Percentiles rank a stretch among this genome's conserved stretches.
phyloP scores from a whole-genome alignment of 345 rosid genomes.

The Eucalyptus sp. region DNA sequence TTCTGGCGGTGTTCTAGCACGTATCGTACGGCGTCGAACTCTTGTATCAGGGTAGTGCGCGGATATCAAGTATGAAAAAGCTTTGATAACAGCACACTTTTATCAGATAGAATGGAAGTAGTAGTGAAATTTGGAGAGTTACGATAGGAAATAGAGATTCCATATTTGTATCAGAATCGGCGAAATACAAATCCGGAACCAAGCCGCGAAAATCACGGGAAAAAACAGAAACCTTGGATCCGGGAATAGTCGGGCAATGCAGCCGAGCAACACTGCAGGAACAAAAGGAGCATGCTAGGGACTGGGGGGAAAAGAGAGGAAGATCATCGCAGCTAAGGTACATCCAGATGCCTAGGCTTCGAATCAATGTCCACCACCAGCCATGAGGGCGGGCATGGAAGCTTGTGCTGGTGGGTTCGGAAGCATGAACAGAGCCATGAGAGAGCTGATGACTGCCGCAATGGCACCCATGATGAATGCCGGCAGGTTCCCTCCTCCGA shows the following conservation, averaged over 20 bases:
- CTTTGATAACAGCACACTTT: background rate
- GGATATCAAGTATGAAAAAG: background rate
- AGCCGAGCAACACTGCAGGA: background rate
- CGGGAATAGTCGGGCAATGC: background rate
- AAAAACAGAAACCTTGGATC: background rate
- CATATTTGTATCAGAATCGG: background rate
- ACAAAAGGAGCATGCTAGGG: background rate
- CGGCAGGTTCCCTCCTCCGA: conserved; percentile 83
- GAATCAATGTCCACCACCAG: background rate
- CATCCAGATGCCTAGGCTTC: background rate
- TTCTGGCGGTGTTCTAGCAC: background rate
- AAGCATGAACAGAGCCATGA: conserved; percentile 43
- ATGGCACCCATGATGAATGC: conserved; percentile 63
- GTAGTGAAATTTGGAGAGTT: background rate
- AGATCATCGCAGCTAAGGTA: background rate
- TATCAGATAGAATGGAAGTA: background rate
- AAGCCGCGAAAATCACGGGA: background rate
- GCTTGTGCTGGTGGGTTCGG: conserved; percentile 52
- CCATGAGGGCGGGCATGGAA: background rate
- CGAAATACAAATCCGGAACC: background rate
- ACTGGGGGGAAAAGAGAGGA: background rate
- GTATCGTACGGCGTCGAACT: background rate
- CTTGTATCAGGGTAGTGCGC: background rate
- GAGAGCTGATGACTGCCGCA: conserved; percentile 47
- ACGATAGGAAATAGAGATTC: background rate